These are phyloP conservation scores for Globisporangium cystogenes DNA, from an alignment of 352 stramenopile genomes.

Conservation along the genomic window DNA sequence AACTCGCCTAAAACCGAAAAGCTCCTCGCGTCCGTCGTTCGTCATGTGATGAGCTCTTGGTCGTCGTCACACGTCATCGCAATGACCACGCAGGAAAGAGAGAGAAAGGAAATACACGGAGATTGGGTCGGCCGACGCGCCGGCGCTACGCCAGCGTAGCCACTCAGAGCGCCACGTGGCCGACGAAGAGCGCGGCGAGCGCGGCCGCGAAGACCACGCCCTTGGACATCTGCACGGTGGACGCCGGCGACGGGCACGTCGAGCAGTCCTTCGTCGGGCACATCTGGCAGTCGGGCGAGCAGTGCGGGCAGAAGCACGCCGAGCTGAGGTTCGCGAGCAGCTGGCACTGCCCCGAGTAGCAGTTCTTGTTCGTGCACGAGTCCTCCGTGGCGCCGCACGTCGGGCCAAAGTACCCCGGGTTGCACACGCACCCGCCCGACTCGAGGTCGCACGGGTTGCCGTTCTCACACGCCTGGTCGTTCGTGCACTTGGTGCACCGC, in stretches of 20 bases:
- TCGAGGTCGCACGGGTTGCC: constrained; percentile 19
- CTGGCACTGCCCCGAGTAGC: constrained; percentile 15
- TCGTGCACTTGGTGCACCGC: constrained; percentile 32
- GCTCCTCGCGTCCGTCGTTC: too few species aligned
- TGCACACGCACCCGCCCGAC: constrained; percentile 21
- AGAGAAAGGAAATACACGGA: not conserved
- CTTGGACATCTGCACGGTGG: constrained; percentile 11
- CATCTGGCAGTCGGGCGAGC: constrained; percentile 12
- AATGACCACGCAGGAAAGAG: too few species aligned
- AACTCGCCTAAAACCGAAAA: too few species aligned
- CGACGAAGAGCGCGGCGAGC: constrained; percentile 9
- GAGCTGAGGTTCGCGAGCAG: constrained; percentile 15
- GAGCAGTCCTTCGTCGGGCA: constrained; percentile 20
- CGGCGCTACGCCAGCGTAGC: not conserved
- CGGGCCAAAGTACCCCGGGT: constrained; percentile 21
- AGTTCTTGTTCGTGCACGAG: constrained; percentile 20
- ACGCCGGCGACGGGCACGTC: constrained; percentile 12
- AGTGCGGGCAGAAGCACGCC: constrained; percentile 19
- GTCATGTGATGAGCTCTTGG: too few species aligned
- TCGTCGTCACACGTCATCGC: too few species aligned
- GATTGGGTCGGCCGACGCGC: not conserved
- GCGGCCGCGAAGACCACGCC: constrained; percentile 10
- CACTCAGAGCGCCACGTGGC: constrained; percentile 12
- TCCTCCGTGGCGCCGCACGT: constrained; percentile 24
- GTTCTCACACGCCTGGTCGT: constrained; percentile 31